Evolutionary conservation across 2,329 filamentous ascomycete genomes (phyloP).

Genomic region (Hymenoscyphus fraxineus): DNA sequence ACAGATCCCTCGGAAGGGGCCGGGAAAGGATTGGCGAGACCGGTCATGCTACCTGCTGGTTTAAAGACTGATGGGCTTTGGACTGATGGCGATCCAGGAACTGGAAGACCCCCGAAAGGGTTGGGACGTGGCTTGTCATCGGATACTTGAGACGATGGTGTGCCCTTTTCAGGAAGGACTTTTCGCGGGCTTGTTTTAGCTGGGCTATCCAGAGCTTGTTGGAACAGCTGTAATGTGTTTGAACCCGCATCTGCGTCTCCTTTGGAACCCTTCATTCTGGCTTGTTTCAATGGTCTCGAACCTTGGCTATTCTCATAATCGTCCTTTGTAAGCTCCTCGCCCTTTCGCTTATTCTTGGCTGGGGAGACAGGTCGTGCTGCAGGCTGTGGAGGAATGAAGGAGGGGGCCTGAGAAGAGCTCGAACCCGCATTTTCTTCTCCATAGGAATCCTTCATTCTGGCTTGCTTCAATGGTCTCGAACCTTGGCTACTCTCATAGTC

Average conservation of each 20-base stretch:
- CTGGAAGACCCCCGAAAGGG: slow-evolving; percentile 28
- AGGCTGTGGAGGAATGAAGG: slow-evolving; percentile 5
- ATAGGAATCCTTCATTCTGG: slow-evolving; percentile 22
- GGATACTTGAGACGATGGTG: slow-evolving; percentile 10
- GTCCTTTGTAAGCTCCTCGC: slow-evolving; percentile 31
- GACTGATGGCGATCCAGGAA: slow-evolving; percentile 14
- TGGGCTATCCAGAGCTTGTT: slow-evolving; percentile 30
- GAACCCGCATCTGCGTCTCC: slow-evolving; percentile 23
- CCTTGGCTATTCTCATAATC: slow-evolving; percentile 20
- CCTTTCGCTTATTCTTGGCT: slow-evolving; percentile 31
- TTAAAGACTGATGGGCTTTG: not conserved
- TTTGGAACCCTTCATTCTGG: slow-evolving; percentile 22
- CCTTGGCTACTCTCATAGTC: slow-evolving; percentile 20
- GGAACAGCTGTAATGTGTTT: slow-evolving; percentile 34
- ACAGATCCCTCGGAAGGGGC: not conserved
- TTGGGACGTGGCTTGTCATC: slow-evolving; percentile 26
- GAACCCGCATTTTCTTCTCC: slow-evolving; percentile 23
- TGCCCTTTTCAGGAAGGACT: slow-evolving; percentile 15
- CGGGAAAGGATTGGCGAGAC: not conserved
- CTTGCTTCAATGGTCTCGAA: slow-evolving; percentile 20
- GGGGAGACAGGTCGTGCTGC: slow-evolving; percentile 11
- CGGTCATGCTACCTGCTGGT: not conserved
- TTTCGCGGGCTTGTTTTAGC: slow-evolving; percentile 24
- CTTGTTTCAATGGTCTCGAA: slow-evolving; percentile 20
- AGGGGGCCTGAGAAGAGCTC: not conserved